Evolutionary conservation across 2,329 filamentous ascomycete species (phyloP).

Genomic region (Stemphylium vesicarium): DNA sequence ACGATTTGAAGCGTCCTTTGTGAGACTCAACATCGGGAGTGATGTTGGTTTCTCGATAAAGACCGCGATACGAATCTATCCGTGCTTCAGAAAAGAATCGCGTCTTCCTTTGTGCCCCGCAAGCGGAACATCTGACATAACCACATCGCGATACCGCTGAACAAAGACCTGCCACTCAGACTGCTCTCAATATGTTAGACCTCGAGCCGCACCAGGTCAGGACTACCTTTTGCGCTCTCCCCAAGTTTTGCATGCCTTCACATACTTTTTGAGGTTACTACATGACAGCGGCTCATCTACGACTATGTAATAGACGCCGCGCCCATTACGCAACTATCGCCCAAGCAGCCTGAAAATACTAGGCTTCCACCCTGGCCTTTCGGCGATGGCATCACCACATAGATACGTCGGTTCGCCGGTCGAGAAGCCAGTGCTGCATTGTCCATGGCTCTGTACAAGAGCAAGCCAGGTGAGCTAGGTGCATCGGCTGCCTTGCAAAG

Average conservation of each 20-base stretch:
- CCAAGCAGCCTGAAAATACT: not conserved
- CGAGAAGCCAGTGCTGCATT: slow-evolving; percentile 21
- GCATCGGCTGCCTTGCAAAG: slow-evolving; percentile 7
- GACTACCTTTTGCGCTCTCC: not conserved
- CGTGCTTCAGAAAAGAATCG: not conserved
- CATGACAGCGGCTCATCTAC: not conserved
- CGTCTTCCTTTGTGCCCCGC: slow-evolving; percentile 2
- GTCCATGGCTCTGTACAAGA: slow-evolving; percentile 10
- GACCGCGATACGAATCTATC: not conserved
- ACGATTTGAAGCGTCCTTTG: not conserved
- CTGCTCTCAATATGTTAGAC: not conserved
- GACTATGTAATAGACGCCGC: not conserved
- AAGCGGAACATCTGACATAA: slow-evolving; percentile 2
- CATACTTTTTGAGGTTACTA: not conserved
- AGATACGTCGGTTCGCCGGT: slow-evolving; percentile 16
- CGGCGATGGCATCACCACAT: not conserved
- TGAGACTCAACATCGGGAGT: not conserved
- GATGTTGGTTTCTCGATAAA: not conserved
- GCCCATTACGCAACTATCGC: not conserved
- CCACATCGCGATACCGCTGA: not conserved
- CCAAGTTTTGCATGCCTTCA: not conserved
- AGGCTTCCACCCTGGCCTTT: slow-evolving; percentile 8
- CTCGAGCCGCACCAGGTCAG: not conserved
- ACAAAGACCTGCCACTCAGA: slow-evolving; percentile 5
- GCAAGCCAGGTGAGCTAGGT: not conserved